Base-by-base conservation (phyloP, 2,329 filamentous ascomycete species). In the Alternaria longipes region DNA sequence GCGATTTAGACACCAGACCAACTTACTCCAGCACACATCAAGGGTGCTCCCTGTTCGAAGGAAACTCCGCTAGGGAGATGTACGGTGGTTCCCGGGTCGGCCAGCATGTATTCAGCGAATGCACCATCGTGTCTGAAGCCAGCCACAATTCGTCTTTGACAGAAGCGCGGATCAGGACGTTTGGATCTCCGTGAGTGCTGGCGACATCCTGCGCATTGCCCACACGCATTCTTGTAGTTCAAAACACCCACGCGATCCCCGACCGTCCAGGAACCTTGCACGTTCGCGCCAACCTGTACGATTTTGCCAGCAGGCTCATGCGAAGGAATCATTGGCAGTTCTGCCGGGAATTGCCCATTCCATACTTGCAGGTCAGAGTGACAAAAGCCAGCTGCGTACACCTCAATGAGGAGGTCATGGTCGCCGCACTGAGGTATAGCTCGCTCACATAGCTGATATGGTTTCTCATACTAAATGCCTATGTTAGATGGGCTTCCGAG, bases 1-100 rank as follows among this genome's bases (percentile, higher is more conserved):
- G 20, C 8, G 2, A 36, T 1, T 0, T 34, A 8, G 8, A 36
- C 20, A 24, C 14, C 8, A 56, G 32, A 20, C 11, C 20, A 5
- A 66, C 71, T 65, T 61, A 75, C 76, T 3, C 75, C 74, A 16
- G 75, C 74, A 57, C 75, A 78, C 72, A 76, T 76, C n/a, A 77
- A 58, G 14, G 75, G 76, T n/a, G 72, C 75, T 3, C 68, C 73
- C 58, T 78, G 70, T 20, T 67, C 69, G 34, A 64, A 73, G 3
- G 71, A 66, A 11, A 72, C 50, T 3, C 22, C 49, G 8, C 64
- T 69, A 0, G 74, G 67, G 2, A 77, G 55, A 22, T 64, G 64
- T 4, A 74, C 67, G 11, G 72, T 72, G 1, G 70, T 73, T 2
- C 68, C 60, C 0, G 73, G 73, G 59, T 77, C 74, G 6, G 74